Base-by-base conservation (phyloP, 2,329 filamentous ascomycete genomes). In the Claviceps humidiphila region DNA sequence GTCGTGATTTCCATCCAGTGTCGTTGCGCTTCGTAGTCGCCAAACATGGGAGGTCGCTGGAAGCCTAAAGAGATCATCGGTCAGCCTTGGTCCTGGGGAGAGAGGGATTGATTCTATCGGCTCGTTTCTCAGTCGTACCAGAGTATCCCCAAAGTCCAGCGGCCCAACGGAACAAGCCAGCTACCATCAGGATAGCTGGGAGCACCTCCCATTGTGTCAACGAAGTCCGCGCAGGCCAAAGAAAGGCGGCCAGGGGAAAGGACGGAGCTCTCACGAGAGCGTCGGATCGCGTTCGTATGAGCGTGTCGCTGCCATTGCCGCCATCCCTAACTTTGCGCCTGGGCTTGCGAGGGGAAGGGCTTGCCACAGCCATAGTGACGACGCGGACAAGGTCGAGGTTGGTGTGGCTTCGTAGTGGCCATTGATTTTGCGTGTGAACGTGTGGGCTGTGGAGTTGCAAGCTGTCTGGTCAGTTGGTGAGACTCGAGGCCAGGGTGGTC, bases 1-100 rank as follows among this genome's bases (percentile, higher is more conserved):
- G 81, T 87, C 2, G 93, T 96, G 58, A 98, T 75, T 64, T 98
- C 93, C 90, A 98, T 95, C 93, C 93, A 98, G 68, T 98, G 93
- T 60, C 93, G 76, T 68, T 98, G 93, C 3, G 94, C 93, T 72
- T 98, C 93, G 70, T 95, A 98, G 68, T 98, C 93, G 58, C 93
- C 93, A 64, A 90, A 87, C 82, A 96, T 89, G 5, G 93, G 93
- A 39, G 90, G 90, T 55, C 80, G 81, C 54, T 84, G 74, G 62
- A 84, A 87, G 52, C 91, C 87, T 89, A 34, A 46, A 17, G 9
- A n/a, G 13, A 11, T 40, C 16, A 46, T 45, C 45, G n/a, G 48
- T 51, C 41, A 41, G 44, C 34, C 34, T 51, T 41, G 44, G 11
- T 26, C 9, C 24, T 49, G 11, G 13, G 16, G 11, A 13, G 22